phyloP scores from a whole-genome alignment of 2,329 filamentous ascomycete species.

The Monilinia vaccinii-corymbosi region DNA sequence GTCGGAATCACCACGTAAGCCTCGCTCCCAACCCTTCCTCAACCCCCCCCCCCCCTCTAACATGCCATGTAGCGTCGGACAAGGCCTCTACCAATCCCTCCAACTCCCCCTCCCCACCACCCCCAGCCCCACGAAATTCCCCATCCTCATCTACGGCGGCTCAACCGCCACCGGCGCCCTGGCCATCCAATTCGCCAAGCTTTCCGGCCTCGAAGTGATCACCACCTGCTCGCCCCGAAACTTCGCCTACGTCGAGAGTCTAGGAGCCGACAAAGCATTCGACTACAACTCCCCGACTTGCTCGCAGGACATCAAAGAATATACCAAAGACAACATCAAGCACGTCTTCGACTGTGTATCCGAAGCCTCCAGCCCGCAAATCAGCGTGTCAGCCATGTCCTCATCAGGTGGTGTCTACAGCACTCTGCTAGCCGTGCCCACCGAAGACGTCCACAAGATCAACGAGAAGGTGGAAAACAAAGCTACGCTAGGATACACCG shows the following conservation, averaged over 20 bases:
- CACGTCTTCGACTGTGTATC: conserved; percentile 42
- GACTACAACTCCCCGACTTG: conserved; percentile 40
- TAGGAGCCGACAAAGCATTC: conserved; percentile 38
- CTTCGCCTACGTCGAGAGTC: conserved; percentile 36
- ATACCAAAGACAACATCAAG: conserved; percentile 35
- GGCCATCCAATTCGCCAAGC: conserved; percentile 40
- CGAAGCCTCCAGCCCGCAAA: conserved; percentile 28
- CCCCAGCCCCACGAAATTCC: conserved; percentile 31
- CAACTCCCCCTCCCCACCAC: conserved; percentile 37
- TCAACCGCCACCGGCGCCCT: conserved; percentile 42
- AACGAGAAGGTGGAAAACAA: conserved; percentile 29
- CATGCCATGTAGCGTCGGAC: conserved; percentile 35
- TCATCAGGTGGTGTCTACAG: conserved; percentile 32
- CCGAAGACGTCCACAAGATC: conserved; percentile 35
- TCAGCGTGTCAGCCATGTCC: conserved; percentile 35
- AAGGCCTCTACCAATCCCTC: conserved; percentile 40
- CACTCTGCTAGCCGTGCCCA: conserved; percentile 32
- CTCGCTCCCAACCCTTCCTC: conserved; percentile 7
- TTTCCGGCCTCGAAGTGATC: conserved; percentile 33
- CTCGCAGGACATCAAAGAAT: conserved; percentile 37
- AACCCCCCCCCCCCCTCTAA: not conserved
- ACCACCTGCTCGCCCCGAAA: conserved; percentile 40
- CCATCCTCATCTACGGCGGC: conserved; percentile 41
- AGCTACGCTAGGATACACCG: conserved; percentile 34
- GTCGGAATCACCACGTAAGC: conserved; percentile 21